Evolutionary conservation across 495 filamentous ascomycete species (phyloP).

Genomic region (Penicillium arizonense): DNA sequence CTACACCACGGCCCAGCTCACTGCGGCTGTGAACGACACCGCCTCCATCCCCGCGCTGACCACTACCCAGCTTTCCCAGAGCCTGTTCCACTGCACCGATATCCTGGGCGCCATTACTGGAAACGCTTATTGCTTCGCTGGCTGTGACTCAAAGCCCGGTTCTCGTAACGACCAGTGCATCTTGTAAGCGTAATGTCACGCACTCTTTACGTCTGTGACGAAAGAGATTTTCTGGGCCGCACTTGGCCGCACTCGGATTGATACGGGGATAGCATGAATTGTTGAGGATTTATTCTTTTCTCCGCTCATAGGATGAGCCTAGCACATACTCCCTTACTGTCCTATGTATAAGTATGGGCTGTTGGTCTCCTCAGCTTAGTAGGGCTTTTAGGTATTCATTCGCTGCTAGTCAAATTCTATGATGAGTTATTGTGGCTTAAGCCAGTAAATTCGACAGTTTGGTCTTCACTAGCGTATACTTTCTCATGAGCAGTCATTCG

Average conservation of each 20-base stretch:
- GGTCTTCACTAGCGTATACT: too few species aligned
- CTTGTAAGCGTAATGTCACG: slow-evolving; percentile 5
- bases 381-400: background rate
- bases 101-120: slow-evolving; percentile 20
- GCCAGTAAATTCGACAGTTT: too few species aligned
- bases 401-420: slow-evolving; percentile 1
- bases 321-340: slow-evolving; percentile 3
- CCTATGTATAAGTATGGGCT: background rate
- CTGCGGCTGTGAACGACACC: slow-evolving; percentile 19
- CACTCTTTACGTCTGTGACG: background rate
- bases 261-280: background rate
- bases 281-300: background rate
- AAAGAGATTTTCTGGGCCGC: background rate
- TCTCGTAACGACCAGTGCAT: slow-evolving; percentile 21
- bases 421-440: background rate
- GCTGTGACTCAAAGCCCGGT: slow-evolving; percentile 18
- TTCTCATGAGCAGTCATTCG: too few species aligned
- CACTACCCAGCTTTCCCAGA: slow-evolving; percentile 12
- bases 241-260: background rate
- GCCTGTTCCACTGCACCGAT: slow-evolving; percentile 22
- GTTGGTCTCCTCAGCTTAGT: background rate
- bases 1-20: slow-evolving; percentile 16
- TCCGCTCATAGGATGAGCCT: background rate
- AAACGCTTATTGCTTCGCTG: slow-evolving; percentile 23
- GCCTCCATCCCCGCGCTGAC: slow-evolving; percentile 13